Evolutionary conservation across 768 basidiomycete genomes (phyloP), one percentile per base, ranked within the genome.

Genomic region (Tricholomella constricta): DNA sequence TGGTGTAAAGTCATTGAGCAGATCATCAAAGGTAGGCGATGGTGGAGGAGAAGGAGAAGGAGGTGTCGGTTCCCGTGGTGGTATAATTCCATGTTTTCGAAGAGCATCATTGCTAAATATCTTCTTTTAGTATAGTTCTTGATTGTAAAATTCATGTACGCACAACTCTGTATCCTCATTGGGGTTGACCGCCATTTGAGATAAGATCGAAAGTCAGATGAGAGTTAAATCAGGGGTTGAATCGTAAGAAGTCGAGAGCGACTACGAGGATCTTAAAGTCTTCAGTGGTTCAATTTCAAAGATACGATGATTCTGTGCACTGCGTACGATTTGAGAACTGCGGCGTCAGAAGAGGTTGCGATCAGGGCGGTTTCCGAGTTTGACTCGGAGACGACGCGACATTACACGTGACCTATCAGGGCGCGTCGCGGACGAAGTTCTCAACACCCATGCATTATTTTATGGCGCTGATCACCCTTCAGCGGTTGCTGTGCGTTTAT

Each of bases 81-180:
- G 92, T 22, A 98, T 72, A 64, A 97, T 95, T 15, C 94, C 95
- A 62, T 94, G 83, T 62, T 94, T 94, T 52, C 94, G 88, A 10
- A 98, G 83, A 19, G 89, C 91, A 65, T 98, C 95, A 69, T 96
- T 94, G 72, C 94, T 98, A 64, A n/a, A 52, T 49, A 7, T 52
- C 58, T 37, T 47, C 20, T 27, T 58, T 50, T 32, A 54, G 38
- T 26, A 23, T 15, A 27, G 34, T 25, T 8, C 10, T 25, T 12
- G 8, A 32, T 27, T 26, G 4, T 17, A n/a, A 32, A 27, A 7
- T 19, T 1, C 14, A 29, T n/a, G 11, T 41, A 53, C 90, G 71
- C 69, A 95, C 94, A 98, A 97, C 81, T 98, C 94, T 2, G 94
- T 96, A 69, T 98, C 94, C 76, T 96, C 90, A 78, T 94, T 79